Evolutionary conservation across 768 basidiomycete genomes (phyloP).

Genomic region (Lactarius quietus): DNA sequence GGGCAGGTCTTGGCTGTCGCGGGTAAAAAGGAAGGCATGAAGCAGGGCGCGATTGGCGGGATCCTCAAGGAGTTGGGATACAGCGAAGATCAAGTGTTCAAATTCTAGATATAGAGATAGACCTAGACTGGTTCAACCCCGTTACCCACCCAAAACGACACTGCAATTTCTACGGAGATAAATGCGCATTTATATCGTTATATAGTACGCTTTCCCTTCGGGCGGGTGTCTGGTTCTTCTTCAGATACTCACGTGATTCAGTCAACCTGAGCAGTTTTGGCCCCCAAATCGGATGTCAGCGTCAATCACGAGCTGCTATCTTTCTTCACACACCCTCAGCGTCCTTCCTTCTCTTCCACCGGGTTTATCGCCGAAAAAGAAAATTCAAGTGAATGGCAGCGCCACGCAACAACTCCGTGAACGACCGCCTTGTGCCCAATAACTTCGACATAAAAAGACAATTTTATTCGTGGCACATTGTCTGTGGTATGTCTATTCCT

Average conservation of each 20-base stretch:
- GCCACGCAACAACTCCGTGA: background rate
- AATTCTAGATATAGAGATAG: constrained; percentile 16
- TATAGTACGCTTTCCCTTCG: background rate
- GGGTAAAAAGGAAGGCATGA: constrained; percentile 84
- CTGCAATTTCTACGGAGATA: no score
- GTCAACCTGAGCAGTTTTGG: background rate
- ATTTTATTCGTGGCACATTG: background rate
- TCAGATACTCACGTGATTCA: background rate
- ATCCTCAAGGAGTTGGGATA: constrained; percentile 85
- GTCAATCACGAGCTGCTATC: background rate
- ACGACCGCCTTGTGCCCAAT: background rate
- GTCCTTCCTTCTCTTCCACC: background rate
- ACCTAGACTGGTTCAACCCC: no score
- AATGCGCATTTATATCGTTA: background rate
- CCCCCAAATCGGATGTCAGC: background rate
- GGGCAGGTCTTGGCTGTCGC: constrained; percentile 81
- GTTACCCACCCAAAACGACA: no score
- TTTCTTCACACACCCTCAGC: background rate
- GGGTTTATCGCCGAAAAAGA: background rate
- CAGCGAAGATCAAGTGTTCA: constrained; percentile 73
- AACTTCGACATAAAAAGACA: background rate
- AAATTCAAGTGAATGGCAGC: background rate
- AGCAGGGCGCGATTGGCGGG: constrained; percentile 84
- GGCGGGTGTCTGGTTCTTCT: no score
- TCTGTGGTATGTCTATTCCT: background rate